Evolutionary conservation across 2,329 filamentous ascomycete genomes (phyloP), one percentile per base, ranked within the genome.

Genomic region (Epicoccum nigrum): DNA sequence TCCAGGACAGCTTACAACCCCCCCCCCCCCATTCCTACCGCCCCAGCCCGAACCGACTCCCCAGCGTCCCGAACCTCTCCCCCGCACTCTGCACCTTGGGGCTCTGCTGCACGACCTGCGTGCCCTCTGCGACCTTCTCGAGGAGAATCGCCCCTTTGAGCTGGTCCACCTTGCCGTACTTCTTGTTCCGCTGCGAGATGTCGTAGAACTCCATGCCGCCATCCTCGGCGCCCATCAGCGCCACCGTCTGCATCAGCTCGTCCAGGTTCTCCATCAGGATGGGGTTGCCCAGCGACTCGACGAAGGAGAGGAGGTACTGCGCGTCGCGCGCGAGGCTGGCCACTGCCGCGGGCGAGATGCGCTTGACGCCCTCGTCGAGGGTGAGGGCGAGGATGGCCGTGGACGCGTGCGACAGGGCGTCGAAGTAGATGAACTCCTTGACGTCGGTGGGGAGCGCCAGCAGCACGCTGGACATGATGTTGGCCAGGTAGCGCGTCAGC

Each of bases 341-440:
- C 12, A 97, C 90, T 6, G 92, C 92, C 60, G 94, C 87, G 8
- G 89, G 86, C 55, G 94, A 96, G 72, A 99, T 97, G 61, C 86
- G 85, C 65, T 86, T 90, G 27, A 97, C 91, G 25, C 88, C 84
- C 0, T 86, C 77, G 9, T 91, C 88, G 31, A 97, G 81, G 0
- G 92, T 90, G 8, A 96, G 83, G 19, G 85, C 84, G 56, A 96
- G 75, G 48, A 97, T 94, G 73, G 89, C 90, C 55, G 89, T 89
- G 3, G 90, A 88, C 2, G 94, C 92, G 73, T 99, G 94, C 47
- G 87, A 92, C 28, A 99, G 82, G 0, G 94, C 94, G 70, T 97
- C 94, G 68, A 96, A 97, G 76, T 99, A 97, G 64, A 99, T 96
- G 48, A 97, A 85, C 71, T 96, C 92, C 71, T 97, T 97, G 74